Base-by-base conservation (phyloP, 805 yeast genomes). In the Jamesozyma lodderae region DNA sequence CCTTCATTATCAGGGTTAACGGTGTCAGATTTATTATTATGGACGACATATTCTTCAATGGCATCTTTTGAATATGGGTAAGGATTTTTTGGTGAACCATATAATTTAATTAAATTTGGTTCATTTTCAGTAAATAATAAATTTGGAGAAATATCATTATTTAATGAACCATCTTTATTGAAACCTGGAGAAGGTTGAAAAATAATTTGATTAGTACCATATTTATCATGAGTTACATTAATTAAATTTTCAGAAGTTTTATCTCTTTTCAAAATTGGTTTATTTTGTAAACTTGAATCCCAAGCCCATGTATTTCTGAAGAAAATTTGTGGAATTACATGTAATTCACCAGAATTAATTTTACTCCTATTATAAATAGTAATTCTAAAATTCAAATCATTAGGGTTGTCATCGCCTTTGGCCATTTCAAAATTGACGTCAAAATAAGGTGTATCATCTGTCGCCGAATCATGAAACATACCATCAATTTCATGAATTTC, bases 231-330 rank as follows among this genome's bases (percentile, higher is more conserved):
- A 36, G 73, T 68, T 31, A 85, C 65, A 51, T 73, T 69, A 36
- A 86, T 67, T 27, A 77, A 64, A 41, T 67, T 65, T 23, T 63
- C 64, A 27, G 66, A 55, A n/a, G 42, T 36, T 3, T 31, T 14
- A 23, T 64, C 66, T 33, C 64, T 58, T 17, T 59, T 61, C 45
- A 76, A 55, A 13, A 57, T 51, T 10, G 87, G 86, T 39, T 66
- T 66, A 31, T 62, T 55, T 29, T 62, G 62, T 41, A 73, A 77
- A 43, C 70, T 64, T 13, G 35, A 23, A 26, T 43, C 42, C 95
- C 96, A 87, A n/a, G 81, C 66, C 96, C 96, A 87, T 13, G 92
- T 83, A 63, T 87, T 87, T 64, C 96, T 73, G 63, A 79, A 83
- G 47, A 78, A 76, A 22, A 84, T 63, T 48, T 87, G 96, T 8